A percentile compares a stretch with the other conserved stretches of the same genome.
Evolutionary conservation across 371 early-diverging fungal species (phyloP).

Genomic region (Phascolomyces articulosus): DNA sequence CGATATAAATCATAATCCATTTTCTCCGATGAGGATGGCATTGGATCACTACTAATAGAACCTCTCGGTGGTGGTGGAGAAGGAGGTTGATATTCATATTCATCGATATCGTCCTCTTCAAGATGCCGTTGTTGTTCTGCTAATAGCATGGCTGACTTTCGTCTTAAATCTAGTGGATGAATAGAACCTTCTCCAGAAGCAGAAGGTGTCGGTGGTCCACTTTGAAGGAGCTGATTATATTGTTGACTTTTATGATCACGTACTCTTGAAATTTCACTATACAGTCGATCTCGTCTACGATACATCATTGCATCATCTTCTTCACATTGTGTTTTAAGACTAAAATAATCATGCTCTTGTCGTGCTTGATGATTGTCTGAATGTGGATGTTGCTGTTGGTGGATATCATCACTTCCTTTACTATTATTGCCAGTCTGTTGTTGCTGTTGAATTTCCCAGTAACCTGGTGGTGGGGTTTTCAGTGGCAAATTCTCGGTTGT

Average conservation of each 20-base stretch:
- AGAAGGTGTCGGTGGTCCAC: neutral
- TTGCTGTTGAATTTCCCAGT: neutral
- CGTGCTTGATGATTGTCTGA: neutral
- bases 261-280: constrained; percentile 11
- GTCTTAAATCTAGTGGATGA: constrained; percentile 20
- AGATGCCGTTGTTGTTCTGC: neutral
- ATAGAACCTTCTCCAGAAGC: neutral
- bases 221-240: neutral
- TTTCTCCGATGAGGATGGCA: constrained; percentile 11
- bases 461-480: neutral
- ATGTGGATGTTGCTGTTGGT: neutral
- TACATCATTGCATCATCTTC: constrained; percentile 5
- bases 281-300: constrained; percentile 11
- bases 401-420: neutral
- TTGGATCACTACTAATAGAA: neutral
- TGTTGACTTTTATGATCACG: constrained; percentile 4
- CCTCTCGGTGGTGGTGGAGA: constrained; percentile 9
- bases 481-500: neutral
- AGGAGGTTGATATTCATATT: constrained; percentile 8
- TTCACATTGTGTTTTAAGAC: neutral
- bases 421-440: neutral
- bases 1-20: constrained; percentile 15
- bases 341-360: neutral
- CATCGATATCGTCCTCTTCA: neutral
- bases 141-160: neutral